Conservation (phyloP, 2,329 filamentous ascomycete species). For the Nakataea oryzae region DNA sequence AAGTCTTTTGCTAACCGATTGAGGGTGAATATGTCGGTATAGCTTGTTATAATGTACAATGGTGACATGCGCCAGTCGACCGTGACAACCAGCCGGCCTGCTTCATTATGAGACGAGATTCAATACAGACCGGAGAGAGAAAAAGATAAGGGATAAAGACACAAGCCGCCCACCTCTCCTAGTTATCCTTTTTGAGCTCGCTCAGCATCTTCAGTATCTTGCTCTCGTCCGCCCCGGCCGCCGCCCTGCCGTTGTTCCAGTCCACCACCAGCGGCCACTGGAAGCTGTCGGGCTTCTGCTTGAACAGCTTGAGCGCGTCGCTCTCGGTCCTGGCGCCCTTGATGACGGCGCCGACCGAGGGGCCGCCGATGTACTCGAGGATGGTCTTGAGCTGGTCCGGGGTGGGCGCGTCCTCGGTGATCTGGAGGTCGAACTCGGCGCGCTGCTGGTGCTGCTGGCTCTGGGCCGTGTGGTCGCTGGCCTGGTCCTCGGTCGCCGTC, state of each 20-base stretch:
- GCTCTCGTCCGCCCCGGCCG: conserved; percentile 71
- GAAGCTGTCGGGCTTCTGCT: conserved; percentile 58
- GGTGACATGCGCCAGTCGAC: too few species aligned
- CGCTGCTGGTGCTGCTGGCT: conserved; percentile 35
- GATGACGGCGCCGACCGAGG: conserved; percentile 52
- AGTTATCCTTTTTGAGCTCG: conserved; percentile 26
- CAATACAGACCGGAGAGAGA: too few species aligned
- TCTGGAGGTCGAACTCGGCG: conserved; percentile 68
- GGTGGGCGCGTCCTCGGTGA: conserved; percentile 49
- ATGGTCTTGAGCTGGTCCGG: conserved; percentile 23
- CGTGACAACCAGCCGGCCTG: neutral
- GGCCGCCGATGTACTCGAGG: conserved; percentile 44
- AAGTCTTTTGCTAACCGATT: neutral
- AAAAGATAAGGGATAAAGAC: neutral
- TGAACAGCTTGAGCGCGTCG: conserved; percentile 74
- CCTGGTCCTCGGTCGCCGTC: conserved; percentile 64
- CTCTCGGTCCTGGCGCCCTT: conserved; percentile 61
- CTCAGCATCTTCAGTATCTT: conserved; percentile 78
- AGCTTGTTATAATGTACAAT: neutral
- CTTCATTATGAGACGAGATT: neutral
- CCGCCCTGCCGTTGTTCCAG: conserved; percentile 82
- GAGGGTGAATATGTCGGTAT: neutral
- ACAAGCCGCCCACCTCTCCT: neutral
- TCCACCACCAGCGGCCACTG: conserved; percentile 80
- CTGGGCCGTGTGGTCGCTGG: conserved; percentile 54